phyloP scores from a whole-genome alignment of 2,329 filamentous ascomycete species.

The Coniochaeta prunicola region DNA sequence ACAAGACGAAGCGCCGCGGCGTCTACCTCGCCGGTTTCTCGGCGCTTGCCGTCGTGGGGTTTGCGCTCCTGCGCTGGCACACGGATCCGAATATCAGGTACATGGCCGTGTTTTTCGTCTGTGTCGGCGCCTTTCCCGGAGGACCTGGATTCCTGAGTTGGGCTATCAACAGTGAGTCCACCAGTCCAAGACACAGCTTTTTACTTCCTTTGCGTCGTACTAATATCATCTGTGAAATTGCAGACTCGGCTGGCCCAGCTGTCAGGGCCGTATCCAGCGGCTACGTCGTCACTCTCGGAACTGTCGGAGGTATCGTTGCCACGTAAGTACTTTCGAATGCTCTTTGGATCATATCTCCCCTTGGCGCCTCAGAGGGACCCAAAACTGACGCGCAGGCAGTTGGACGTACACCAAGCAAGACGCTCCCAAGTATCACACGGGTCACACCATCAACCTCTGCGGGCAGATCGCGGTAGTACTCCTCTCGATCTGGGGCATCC shows the following conservation, averaged over 20 bases:
- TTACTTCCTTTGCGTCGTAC: neutral
- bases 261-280: conserved; percentile 48
- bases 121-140: conserved; percentile 49
- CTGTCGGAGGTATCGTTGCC: conserved; percentile 48
- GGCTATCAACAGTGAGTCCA: conserved; percentile 45
- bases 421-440: conserved; percentile 36
- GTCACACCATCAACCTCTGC: conserved; percentile 49
- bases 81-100: conserved; percentile 35
- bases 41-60: conserved; percentile 39
- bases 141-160: conserved; percentile 51
- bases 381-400: conserved; percentile 13
- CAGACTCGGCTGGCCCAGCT: conserved; percentile 45
- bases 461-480: conserved; percentile 37
- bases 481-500: conserved; percentile 39
- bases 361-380: conserved; percentile 8
- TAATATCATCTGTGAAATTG: conserved; percentile 7
- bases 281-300: conserved; percentile 48
- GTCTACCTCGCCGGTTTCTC: conserved; percentile 32
- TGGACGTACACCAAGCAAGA: conserved; percentile 46
- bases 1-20: conserved; percentile 34
- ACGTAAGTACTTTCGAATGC: conserved; percentile 37
- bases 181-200: too few relatives aligned
- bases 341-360: neutral
- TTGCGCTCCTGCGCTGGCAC: conserved; percentile 42
- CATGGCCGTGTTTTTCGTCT: conserved; percentile 47